A percentile compares a stretch with the other conserved stretches of the same genome.
These are phyloP conservation scores for Acrodontium crateriforme DNA, from an alignment of 2,329 filamentous ascomycete genomes.

Conservation along the genomic window DNA sequence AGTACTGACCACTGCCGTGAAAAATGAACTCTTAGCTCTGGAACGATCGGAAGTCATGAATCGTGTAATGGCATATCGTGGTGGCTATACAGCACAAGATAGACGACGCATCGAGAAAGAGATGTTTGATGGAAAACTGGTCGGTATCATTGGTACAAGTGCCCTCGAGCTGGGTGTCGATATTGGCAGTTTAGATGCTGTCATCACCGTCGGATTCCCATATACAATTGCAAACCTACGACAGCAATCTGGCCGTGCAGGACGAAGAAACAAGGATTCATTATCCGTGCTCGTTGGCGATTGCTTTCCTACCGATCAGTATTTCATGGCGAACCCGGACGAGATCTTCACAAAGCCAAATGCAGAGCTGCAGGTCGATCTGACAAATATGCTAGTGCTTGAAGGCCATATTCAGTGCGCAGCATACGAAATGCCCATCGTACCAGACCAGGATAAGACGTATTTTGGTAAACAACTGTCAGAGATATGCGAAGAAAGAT, in stretches of 20 bases:
- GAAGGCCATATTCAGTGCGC: slow-evolving; percentile 95
- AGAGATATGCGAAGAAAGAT: slow-evolving; percentile 57
- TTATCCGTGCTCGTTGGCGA: slow-evolving; percentile 82
- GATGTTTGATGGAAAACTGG: slow-evolving; percentile 90
- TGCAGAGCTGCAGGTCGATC: slow-evolving; percentile 74
- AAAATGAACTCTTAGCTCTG: slow-evolving; percentile 57
- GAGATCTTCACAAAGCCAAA: slow-evolving; percentile 90
- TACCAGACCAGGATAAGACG: slow-evolving; percentile 54
- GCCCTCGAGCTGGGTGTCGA: slow-evolving; percentile 90
- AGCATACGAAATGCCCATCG: slow-evolving; percentile 85
- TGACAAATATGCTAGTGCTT: slow-evolving; percentile 79
- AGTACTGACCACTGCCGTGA: slow-evolving; percentile 64
- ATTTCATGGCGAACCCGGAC: slow-evolving; percentile 93
- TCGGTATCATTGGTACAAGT: slow-evolving; percentile 87
- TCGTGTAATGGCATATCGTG: slow-evolving; percentile 87
- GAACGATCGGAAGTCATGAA: slow-evolving; percentile 61
- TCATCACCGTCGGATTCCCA: slow-evolving; percentile 86
- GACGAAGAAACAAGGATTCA: slow-evolving; percentile 83
- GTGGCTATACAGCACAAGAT: slow-evolving; percentile 87
- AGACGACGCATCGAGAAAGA: slow-evolving; percentile 77
- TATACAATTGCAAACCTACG: slow-evolving; percentile 90
- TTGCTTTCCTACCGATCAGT: slow-evolving; percentile 78
- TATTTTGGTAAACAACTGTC: slow-evolving; percentile 70
- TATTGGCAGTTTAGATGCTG: slow-evolving; percentile 85
- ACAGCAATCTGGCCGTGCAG: slow-evolving; percentile 87